These are phyloP conservation scores for Amanita jacksonii DNA, from an alignment of 768 basidiomycete species.

Conservation along the genomic window DNA sequence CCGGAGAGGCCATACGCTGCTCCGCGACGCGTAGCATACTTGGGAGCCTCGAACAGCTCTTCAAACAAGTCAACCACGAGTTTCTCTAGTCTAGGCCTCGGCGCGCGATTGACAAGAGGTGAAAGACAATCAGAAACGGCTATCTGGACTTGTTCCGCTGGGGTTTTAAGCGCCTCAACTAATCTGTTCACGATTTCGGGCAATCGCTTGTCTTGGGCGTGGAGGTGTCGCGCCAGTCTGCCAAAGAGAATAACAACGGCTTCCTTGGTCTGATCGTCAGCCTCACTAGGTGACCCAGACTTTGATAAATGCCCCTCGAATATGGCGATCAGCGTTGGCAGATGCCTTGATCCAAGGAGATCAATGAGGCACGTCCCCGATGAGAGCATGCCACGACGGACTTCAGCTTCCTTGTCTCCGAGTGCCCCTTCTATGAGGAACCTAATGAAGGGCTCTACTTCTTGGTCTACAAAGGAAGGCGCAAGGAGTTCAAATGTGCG, in stretches of 20 bases:
- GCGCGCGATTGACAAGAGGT: conserved; percentile 68
- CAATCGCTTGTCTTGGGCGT: conserved; percentile 66
- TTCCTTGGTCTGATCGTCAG: conserved; percentile 85
- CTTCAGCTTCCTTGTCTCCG: conserved; percentile 75
- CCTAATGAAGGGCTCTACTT: conserved; percentile 66
- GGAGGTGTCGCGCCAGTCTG: conserved; percentile 81
- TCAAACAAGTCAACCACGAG: conserved; percentile 74
- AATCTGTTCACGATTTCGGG: conserved; percentile 77
- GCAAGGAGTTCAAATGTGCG: conserved; percentile 59
- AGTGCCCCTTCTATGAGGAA: conserved; percentile 85
- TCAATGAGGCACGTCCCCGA: conserved; percentile 82
- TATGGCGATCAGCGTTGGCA: conserved; percentile 65
- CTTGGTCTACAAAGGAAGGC: conserved; percentile 47
- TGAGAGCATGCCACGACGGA: conserved; percentile 79
- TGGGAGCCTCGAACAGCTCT: conserved; percentile 67
- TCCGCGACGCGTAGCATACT: conserved; percentile 92
- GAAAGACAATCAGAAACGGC: conserved; percentile 95
- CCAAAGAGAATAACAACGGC: conserved; percentile 93
- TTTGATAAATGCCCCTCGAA: conserved; percentile 72
- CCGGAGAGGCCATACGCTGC: conserved; percentile 96
- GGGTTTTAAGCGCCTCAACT: conserved; percentile 85
- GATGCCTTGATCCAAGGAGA: conserved; percentile 59
- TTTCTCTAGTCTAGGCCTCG: conserved; percentile 37
- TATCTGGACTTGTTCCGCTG: conserved; percentile 92
- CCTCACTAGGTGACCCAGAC: conserved; percentile 51